phyloP scores from a whole-genome alignment of 2,329 filamentous ascomycete species.

The Furcasterigmium furcatum region DNA sequence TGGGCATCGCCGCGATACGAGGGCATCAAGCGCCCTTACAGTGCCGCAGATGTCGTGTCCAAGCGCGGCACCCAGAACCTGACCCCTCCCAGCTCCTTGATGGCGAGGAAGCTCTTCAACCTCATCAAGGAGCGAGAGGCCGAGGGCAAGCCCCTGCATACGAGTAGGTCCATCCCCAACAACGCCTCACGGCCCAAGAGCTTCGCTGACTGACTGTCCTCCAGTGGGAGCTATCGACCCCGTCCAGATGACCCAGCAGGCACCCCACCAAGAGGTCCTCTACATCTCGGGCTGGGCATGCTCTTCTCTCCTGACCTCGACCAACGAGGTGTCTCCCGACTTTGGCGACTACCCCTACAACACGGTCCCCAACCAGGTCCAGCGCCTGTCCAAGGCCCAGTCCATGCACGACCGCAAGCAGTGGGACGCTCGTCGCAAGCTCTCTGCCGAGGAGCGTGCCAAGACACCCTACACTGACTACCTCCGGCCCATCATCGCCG shows the following conservation, averaged over 20 bases:
- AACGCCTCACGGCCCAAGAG: neutral
- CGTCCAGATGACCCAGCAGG: constrained; percentile 99
- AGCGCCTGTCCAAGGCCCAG: constrained; percentile 93
- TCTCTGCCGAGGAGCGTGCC: constrained; percentile 70
- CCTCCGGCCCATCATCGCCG: constrained; percentile 89
- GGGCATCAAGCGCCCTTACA: constrained; percentile 90
- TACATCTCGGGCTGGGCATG: constrained; percentile 98
- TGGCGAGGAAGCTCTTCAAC: constrained; percentile 93
- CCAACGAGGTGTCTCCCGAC: constrained; percentile 96
- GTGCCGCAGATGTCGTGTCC: constrained; percentile 84
- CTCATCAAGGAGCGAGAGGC: constrained; percentile 74
- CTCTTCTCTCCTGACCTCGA: constrained; percentile 86
- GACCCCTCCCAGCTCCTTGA: constrained; percentile 86
- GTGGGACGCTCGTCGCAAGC: constrained; percentile 78
- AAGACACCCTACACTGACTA: constrained; percentile 86
- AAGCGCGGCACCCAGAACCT: constrained; percentile 88
- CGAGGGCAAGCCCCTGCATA: constrained; percentile 86
- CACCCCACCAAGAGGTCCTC: constrained; percentile 89
- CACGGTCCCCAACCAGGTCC: constrained; percentile 96
- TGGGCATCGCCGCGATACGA: constrained; percentile 82
- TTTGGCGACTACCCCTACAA: constrained; percentile 99
- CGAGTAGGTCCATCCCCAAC: constrained; percentile 54
- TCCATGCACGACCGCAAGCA: constrained; percentile 96
- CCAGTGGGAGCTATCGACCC: constrained; percentile 95
- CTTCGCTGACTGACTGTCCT: constrained; percentile 11